A percentile compares a stretch with the other conserved stretches of the same genome.
Conservation (phyloP, 2,329 filamentous ascomycete genomes). For the Cordyceps javanica region DNA sequence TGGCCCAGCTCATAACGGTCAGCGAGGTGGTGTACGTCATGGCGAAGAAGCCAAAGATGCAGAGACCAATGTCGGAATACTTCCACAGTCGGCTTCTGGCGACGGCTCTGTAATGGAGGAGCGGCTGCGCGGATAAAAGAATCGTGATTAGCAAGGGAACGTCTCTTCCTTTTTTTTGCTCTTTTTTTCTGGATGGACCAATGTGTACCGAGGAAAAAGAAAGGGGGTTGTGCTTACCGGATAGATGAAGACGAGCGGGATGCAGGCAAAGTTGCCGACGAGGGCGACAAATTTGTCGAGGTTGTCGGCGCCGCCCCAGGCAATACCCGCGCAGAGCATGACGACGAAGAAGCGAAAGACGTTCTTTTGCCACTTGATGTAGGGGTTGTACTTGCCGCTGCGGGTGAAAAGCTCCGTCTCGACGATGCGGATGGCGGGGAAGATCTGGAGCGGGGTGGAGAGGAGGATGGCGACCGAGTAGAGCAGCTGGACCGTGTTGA, state of each 20-base stretch:
- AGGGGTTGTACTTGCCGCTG: constrained; percentile 95
- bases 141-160: constrained; percentile 32
- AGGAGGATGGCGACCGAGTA: constrained; percentile 97
- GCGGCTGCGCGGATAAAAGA: too few species aligned
- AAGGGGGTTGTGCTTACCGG: too few species aligned
- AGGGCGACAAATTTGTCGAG: constrained; percentile 96
- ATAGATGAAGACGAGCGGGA: constrained; percentile 95
- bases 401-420: constrained; percentile 90
- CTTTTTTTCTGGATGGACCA: too few species aligned
- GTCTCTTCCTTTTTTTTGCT: neutral
- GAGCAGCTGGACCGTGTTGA: constrained; percentile 92
- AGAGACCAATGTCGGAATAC: constrained; percentile 66
- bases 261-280: constrained; percentile 95
- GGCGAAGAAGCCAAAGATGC: constrained; percentile 74
- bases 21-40: constrained; percentile 90
- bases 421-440: constrained; percentile 93
- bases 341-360: constrained; percentile 92
- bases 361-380: constrained; percentile 99
- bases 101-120: constrained; percentile 81
- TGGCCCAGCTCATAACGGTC: constrained; percentile 82
- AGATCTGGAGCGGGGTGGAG: constrained; percentile 92
- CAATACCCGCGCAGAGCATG: constrained; percentile 75
- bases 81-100: constrained; percentile 63
- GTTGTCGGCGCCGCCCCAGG: constrained; percentile 87
- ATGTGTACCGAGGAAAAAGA: too few species aligned